Evolutionary conservation across 129 eudicot species (phyloP).

Genomic region (Arctium minus): DNA sequence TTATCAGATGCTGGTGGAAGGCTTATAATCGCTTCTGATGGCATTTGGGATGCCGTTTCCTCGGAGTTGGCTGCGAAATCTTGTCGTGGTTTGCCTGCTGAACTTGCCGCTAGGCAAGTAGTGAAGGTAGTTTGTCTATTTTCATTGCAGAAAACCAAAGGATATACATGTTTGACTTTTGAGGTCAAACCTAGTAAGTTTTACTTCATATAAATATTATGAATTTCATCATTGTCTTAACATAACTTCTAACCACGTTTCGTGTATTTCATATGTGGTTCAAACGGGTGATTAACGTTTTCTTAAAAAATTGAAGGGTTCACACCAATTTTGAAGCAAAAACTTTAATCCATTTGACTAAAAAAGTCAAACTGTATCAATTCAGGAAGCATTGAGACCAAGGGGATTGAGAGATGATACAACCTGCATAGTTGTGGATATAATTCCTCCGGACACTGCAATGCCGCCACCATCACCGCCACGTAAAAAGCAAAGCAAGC

Average conservation of each 20-base stretch:
- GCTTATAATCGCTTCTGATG: conserved; percentile 92
- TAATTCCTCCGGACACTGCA: conserved; percentile 72
- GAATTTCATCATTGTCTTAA: background rate
- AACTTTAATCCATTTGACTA: conserved; percentile 13
- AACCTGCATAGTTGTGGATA: conserved; percentile 90
- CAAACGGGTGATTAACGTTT: background rate
- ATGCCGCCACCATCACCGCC: conserved; percentile 62
- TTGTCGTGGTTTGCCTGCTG: conserved; percentile 94
- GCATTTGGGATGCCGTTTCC: conserved; percentile 90
- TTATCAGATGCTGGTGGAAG: conserved; percentile 84
- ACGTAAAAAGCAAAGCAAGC: conserved; percentile 54
- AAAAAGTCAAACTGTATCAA: conserved; percentile 8
- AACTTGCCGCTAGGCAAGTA: conserved; percentile 88
- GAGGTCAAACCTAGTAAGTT: conserved; percentile 4
- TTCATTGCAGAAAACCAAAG: background rate
- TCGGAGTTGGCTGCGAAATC: conserved; percentile 81
- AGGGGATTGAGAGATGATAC: conserved; percentile 91
- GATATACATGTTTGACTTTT: conserved; percentile 3
- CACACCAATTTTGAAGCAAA: background rate
- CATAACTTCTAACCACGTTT: background rate
- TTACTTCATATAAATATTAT: background rate
- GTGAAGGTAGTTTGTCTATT: conserved; percentile 62
- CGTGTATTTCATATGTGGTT: background rate
- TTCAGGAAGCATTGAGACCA: conserved; percentile 74
- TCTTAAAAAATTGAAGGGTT: background rate